These are phyloP conservation scores for Boechera retrofracta DNA, from an alignment of 345 rosid genomes.

Conservation along the genomic window DNA sequence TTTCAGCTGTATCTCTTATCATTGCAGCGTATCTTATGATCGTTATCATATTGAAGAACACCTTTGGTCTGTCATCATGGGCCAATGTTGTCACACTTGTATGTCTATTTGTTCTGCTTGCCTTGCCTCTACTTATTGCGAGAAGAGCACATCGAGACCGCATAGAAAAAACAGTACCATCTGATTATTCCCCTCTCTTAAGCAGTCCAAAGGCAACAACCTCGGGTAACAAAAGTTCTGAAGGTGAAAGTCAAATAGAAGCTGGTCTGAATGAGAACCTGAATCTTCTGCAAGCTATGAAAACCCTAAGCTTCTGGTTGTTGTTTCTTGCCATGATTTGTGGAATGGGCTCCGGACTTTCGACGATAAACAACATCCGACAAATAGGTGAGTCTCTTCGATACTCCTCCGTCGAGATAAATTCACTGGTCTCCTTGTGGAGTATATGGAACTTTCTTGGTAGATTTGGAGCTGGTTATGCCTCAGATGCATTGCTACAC, in stretches of 20 bases:
- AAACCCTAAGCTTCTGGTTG: slow-evolving; percentile 69
- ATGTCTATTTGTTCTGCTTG: slow-evolving; percentile 58
- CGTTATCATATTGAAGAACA: slow-evolving; percentile 60
- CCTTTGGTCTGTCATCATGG: slow-evolving; percentile 56
- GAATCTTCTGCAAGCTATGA: slow-evolving; percentile 63
- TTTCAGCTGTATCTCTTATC: slow-evolving; percentile 66
- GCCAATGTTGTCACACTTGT: slow-evolving; percentile 51
- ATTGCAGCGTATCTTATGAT: slow-evolving; percentile 79
- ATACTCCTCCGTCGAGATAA: slow-evolving; percentile 62
- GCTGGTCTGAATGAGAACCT: slow-evolving; percentile 26
- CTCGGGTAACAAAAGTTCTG: slow-evolving; percentile 35
- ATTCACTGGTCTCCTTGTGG: slow-evolving; percentile 72
- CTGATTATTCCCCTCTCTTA: slow-evolving; percentile 38
- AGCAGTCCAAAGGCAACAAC: slow-evolving; percentile 43
- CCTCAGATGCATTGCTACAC: slow-evolving; percentile 73
- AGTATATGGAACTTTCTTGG: slow-evolving; percentile 96
- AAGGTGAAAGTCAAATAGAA: slow-evolving; percentile 18
- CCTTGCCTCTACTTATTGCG: slow-evolving; percentile 64
- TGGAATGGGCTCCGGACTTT: slow-evolving; percentile 86
- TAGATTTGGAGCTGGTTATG: slow-evolving; percentile 81
- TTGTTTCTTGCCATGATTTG: slow-evolving; percentile 76
- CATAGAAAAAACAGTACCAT: slow-evolving; percentile 21
- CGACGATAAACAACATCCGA: slow-evolving; percentile 79
- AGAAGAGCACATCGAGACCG: slow-evolving; percentile 58
- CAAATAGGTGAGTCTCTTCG: slow-evolving; percentile 89